Conservation (phyloP, 257 asterid genomes). For the Fraxinus americana region DNA sequence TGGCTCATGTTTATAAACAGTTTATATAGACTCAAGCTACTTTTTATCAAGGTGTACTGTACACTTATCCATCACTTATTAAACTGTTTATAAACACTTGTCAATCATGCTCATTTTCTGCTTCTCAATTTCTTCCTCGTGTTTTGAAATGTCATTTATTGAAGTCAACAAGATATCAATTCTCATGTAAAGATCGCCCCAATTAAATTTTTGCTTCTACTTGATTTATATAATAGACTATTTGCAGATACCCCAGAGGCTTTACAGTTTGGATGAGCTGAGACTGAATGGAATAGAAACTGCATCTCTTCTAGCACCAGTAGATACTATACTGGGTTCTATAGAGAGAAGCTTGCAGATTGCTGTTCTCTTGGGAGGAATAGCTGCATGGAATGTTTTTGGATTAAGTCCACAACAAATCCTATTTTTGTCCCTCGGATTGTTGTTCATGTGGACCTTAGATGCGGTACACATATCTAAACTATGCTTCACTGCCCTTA, state of each 20-base stretch:
- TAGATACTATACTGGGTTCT: constrained; percentile 72
- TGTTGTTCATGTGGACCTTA: constrained; percentile 77
- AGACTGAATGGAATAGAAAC: constrained; percentile 86
- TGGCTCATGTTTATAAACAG: no score
- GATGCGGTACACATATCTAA: constrained; percentile 68
- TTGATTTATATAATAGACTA: constrained; percentile 28
- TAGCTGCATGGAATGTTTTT: constrained; percentile 62
- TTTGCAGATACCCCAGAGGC: constrained; percentile 93
- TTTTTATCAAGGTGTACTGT: no score
- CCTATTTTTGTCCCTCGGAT: constrained; percentile 57
- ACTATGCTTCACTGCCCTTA: not conserved
- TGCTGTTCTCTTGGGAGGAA: constrained; percentile 72
- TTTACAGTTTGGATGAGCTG: constrained; percentile 88
- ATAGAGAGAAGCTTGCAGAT: constrained; percentile 71
- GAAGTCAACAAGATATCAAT: not conserved
- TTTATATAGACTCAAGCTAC: no score
- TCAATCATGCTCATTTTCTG: not conserved
- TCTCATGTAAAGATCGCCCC: constrained; percentile 11
- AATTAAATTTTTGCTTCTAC: constrained; percentile 5
- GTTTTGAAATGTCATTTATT: not conserved
- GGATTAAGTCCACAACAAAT: constrained; percentile 62
- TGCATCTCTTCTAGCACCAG: constrained; percentile 73
- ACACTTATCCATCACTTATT: no score
- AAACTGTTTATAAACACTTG: no score
- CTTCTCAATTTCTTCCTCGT: not conserved